Evolutionary conservation across 2,329 filamentous ascomycete genomes (phyloP).

Genomic region (Trichothecium roseum): DNA sequence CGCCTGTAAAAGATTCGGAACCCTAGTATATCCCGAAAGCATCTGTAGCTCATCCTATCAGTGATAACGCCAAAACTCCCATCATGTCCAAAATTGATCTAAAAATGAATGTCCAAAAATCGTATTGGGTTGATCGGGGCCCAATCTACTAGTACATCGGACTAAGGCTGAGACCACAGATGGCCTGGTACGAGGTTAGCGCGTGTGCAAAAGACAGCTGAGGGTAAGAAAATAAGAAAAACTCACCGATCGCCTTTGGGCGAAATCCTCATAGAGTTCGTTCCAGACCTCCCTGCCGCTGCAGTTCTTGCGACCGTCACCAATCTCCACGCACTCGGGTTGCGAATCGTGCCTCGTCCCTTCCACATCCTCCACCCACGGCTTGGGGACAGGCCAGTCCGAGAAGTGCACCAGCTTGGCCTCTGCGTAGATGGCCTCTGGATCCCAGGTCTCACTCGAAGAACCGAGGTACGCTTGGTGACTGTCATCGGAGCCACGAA

Average conservation of each 20-base stretch:
- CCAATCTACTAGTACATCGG: too few relatives aligned
- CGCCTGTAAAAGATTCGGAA: too few relatives aligned
- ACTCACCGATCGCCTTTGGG: slow-evolving; percentile 3
- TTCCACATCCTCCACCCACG: slow-evolving; percentile 23
- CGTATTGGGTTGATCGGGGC: too few relatives aligned
- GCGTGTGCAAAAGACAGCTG: too few relatives aligned
- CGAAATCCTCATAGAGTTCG: slow-evolving; percentile 38
- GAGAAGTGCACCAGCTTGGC: slow-evolving; percentile 44
- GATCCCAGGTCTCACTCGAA: slow-evolving; percentile 42
- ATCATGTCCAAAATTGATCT: too few relatives aligned
- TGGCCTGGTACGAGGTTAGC: too few relatives aligned
- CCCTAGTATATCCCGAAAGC: too few relatives aligned
- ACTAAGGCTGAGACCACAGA: too few relatives aligned
- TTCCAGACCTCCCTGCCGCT: slow-evolving; percentile 11
- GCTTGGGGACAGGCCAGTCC: slow-evolving; percentile 38
- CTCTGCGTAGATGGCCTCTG: slow-evolving; percentile 38
- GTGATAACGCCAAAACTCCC: too few relatives aligned
- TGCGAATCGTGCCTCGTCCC: slow-evolving; percentile 7
- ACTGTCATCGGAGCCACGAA: slow-evolving; percentile 32
- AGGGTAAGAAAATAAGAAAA: too few relatives aligned
- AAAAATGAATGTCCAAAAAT: too few relatives aligned
- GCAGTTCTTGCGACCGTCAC: slow-evolving; percentile 38
- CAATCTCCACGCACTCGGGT: slow-evolving; percentile 27
- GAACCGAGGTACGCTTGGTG: slow-evolving; percentile 29
- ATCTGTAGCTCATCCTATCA: too few relatives aligned